These are phyloP conservation scores for Ramichloridium luteum DNA, from an alignment of 2,329 filamentous ascomycete genomes.

Conservation along the genomic window DNA sequence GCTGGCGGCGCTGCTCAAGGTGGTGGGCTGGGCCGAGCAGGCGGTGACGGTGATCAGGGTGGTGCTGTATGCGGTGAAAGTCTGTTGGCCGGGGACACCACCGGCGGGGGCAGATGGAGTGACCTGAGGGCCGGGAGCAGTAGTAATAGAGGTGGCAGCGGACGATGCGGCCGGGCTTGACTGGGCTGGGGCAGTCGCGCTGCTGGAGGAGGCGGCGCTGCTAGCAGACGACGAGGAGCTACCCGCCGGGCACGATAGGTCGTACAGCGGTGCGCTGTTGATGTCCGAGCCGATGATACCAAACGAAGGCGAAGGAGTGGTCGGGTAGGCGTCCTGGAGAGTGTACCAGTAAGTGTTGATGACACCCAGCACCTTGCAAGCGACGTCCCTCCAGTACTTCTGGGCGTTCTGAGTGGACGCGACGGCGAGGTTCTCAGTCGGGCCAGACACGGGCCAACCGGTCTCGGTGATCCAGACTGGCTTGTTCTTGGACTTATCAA, in stretches of 20 bases:
- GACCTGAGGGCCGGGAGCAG: conserved; percentile 3
- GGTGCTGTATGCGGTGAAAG: conserved; percentile 9
- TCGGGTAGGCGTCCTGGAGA: conserved; percentile 7
- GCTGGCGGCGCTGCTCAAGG: conserved; percentile 4
- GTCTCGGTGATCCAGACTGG: conserved; percentile 75
- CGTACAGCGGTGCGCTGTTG: conserved; percentile 10
- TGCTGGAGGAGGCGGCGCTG: conserved; percentile 7
- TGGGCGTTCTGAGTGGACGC: conserved; percentile 57
- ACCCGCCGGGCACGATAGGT: conserved; percentile 34
- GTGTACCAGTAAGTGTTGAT: conserved; percentile 60
- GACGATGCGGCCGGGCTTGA: neutral
- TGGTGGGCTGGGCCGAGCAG: conserved; percentile 9
- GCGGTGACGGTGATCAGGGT: conserved; percentile 14
- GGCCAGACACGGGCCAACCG: conserved; percentile 68
- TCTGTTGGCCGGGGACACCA: neutral
- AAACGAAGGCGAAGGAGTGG: conserved; percentile 8
- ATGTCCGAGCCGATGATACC: conserved; percentile 9
- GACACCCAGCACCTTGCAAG: conserved; percentile 54
- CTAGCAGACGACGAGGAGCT: conserved; percentile 5
- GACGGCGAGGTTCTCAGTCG: conserved; percentile 48
- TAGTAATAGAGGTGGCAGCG: conserved; percentile 6
- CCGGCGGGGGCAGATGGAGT: conserved; percentile 6
- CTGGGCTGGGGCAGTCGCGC: conserved; percentile 2
- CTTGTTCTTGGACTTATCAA: conserved; percentile 51
- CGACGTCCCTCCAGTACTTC: conserved; percentile 69